Conservation (phyloP, 2,329 filamentous ascomycete species). For the Geosmithia morbida region DNA sequence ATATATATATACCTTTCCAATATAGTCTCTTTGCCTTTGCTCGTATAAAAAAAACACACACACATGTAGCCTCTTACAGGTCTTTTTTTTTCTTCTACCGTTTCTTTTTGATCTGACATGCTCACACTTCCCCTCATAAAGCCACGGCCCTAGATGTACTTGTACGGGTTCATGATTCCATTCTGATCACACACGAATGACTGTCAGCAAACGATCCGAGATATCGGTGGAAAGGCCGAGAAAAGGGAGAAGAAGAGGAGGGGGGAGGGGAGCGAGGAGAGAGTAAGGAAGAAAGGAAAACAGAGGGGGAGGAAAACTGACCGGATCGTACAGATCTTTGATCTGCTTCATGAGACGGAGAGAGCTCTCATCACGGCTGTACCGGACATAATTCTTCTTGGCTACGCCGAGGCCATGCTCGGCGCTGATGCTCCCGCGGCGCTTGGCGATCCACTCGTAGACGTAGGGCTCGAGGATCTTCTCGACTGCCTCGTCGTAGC, state of each 20-base stretch:
- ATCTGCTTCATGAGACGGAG: conserved; percentile 87
- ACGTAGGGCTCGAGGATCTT: conserved; percentile 83
- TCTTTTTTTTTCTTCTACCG: too few relatives aligned
- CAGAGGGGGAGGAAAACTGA: conserved; percentile 32
- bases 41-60: too few relatives aligned
- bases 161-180: conserved; percentile 98
- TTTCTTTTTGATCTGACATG: too few relatives aligned
- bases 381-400: conserved; percentile 92
- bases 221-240: too few relatives aligned
- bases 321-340: conserved; percentile 87
- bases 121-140: not conserved
- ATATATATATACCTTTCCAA: too few relatives aligned
- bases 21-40: too few relatives aligned
- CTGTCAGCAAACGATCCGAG: not conserved
- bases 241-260: too few relatives aligned
- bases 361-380: conserved; percentile 80
- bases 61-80: too few relatives aligned
- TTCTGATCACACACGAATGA: conserved; percentile 54
- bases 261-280: too few relatives aligned
- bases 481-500: conserved; percentile 81
- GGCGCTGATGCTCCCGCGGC: conserved; percentile 86
- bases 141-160: conserved; percentile 67
- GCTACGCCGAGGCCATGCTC: conserved; percentile 90
- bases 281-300: not conserved
- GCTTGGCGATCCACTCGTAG: conserved; percentile 88